Percentiles rank a stretch among this genome's conserved stretches.
phyloP scores from a whole-genome alignment of 2,329 filamentous ascomycete species.

The Nakataea oryzae region DNA sequence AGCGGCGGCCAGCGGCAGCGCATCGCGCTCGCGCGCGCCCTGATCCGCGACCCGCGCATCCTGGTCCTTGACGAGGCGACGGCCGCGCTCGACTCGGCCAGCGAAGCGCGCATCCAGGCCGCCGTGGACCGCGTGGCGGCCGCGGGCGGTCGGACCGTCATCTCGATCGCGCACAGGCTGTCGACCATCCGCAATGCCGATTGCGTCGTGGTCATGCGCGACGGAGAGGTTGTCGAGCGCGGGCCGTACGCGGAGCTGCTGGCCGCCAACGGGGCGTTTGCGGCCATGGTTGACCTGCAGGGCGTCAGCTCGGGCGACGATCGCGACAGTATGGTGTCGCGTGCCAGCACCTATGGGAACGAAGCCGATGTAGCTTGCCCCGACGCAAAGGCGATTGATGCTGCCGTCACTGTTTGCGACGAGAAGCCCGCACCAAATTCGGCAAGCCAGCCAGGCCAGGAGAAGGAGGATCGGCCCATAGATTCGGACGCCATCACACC shows the following conservation, averaged over 20 bases:
- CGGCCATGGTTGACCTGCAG: slow-evolving; percentile 28
- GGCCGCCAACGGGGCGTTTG: slow-evolving; percentile 31
- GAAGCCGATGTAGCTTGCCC: background rate
- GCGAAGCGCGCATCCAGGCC: slow-evolving; percentile 42
- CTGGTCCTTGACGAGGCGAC: slow-evolving; percentile 36
- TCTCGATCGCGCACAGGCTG: slow-evolving; percentile 48
- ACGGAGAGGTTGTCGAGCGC: slow-evolving; percentile 44
- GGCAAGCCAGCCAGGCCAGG: too few species aligned
- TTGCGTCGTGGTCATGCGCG: slow-evolving; percentile 47
- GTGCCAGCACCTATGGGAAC: background rate
- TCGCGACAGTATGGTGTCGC: slow-evolving; percentile 2
- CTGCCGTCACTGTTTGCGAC: background rate
- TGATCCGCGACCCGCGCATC: slow-evolving; percentile 3
- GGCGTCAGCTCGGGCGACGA: slow-evolving; percentile 5
- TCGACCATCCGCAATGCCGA: slow-evolving; percentile 46
- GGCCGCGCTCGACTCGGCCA: slow-evolving; percentile 46
- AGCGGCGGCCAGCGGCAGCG: slow-evolving; percentile 52
- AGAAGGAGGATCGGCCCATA: background rate
- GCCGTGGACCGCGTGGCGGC: slow-evolving; percentile 31
- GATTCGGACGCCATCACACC: background rate
- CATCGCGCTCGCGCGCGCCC: slow-evolving; percentile 25
- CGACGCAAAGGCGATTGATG: background rate
- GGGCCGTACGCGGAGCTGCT: slow-evolving; percentile 46
- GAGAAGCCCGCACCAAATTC: background rate
- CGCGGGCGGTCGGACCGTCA: slow-evolving; percentile 40